Evolutionary conservation across 441 rosid species (phyloP), one percentile per base, ranked within the genome.

Genomic region (Populus hybrid): DNA sequence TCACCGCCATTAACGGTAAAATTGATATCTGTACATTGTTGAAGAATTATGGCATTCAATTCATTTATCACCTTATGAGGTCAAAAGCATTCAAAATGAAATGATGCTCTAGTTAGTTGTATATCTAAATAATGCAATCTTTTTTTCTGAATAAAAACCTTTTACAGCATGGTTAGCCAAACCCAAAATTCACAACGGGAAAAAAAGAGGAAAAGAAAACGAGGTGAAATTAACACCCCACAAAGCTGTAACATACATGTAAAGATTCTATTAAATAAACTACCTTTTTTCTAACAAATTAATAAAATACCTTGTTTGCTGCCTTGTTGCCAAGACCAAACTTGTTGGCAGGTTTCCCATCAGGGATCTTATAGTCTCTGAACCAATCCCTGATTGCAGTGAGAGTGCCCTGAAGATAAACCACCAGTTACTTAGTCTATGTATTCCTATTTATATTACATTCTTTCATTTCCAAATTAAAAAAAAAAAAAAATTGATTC

Each of bases 241-340:
- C 20, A 50, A 50, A 50, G 57, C 57, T 50, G 2, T 50, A 14
- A 50, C 57, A 50, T 50, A 50, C 57, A 50, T 14, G 57, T 50
- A 16, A 50, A 14, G 20, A 50, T 50, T 50, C 8, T 50, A 46
- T 4, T 14, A 46, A 50, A 50, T 50, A 50, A 50, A 50, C 1
- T 14, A 50, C 57, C 20, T 50, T 50, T 4, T 46, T 46, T 50
- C 18, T 50, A 1, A 5, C 57, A 14, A 50, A 50, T 50, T 38
- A 50, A 14, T 50, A 50, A 50, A 50, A 50, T 50, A 50, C 57
- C 94, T 94, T 94, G 88, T 83, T 88, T 59, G 92, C 97, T 69
- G 98, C 90, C 85, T 91, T 89, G 88, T 93, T 93, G 81, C 98
- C 98, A 59, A 96, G 97, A 74, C 94, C 99, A 79, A 96, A 96